Evolutionary conservation across 176 grass and related monocot genomes (phyloP), one percentile per base, ranked within the genome.

Genomic region (Phragmites australis): DNA sequence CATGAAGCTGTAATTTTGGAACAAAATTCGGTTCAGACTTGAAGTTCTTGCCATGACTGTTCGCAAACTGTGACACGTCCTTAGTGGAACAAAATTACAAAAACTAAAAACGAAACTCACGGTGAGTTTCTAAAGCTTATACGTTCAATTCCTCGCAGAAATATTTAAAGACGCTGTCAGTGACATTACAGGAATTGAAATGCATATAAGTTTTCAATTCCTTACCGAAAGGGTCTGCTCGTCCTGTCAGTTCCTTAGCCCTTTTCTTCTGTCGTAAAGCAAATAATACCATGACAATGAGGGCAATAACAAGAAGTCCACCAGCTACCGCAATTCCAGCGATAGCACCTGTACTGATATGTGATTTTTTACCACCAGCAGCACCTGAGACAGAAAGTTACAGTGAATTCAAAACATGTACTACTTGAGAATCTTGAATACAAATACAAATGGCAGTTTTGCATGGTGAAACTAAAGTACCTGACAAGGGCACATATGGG

Each of bases 191-290:
- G 21, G 22, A 49, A 75, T 54, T 48, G 48, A 43, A 83, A 77
- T 61, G 6, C 41, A 46, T 9, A 54, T 27, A 45, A 47, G 6
- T 17, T 23, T 50, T 62, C 19, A 3, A 21, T 54, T 71, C 23
- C 62, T 89, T 87, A 99, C 96, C 93, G 49, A 99, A 95, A 88
- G 90, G 93, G 45, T 89, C 70, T 48, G 86, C 59, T 75, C 71
- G 78, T 78, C 70, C 82, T 1, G 43, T 72, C 32, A 79, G 54
- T 84, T 82, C 54, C 62, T 47, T 63, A 69, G 85, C 85, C 52
- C 13, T 84, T 83, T 65, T 90, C 81, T 83, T 99, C 77, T 91
- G 93, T 68, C 68, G 83, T 43, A 88, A 67, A 65, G 92, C 93
- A 82, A 93, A 99, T 58, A 95, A 57, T 37, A 72, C 88, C 45